These are phyloP conservation scores for Mycena albidolilacea DNA, from an alignment of 768 basidiomycete genomes.

Conservation along the genomic window DNA sequence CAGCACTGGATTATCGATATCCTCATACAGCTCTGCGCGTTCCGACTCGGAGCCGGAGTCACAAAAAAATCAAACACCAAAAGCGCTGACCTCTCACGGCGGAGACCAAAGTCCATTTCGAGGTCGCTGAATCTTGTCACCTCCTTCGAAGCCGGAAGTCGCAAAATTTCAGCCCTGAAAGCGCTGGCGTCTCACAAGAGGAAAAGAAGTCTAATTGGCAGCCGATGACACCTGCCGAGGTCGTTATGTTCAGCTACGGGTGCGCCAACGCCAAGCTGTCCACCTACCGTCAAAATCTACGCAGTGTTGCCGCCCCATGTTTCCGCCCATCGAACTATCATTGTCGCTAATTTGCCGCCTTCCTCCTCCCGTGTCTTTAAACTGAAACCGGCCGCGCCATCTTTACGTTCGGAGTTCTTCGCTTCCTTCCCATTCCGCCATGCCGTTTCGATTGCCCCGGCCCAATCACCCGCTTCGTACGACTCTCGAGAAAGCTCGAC, in stretches of 20 bases:
- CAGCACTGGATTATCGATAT: background rate
- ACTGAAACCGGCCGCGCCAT: constrained; percentile 54
- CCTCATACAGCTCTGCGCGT: background rate
- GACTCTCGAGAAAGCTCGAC: constrained; percentile 74
- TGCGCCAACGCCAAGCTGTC: background rate
- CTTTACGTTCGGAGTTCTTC: constrained; percentile 64
- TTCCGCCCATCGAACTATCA: constrained; percentile 67
- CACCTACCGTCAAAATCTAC: background rate
- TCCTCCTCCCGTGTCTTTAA: constrained; percentile 58
- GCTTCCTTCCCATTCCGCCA: constrained; percentile 61
- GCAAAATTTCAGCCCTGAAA: background rate
- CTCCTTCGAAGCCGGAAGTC: background rate
- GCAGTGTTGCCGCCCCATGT: constrained; percentile 41
- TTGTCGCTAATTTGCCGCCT: constrained; percentile 61
- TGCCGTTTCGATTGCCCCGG: constrained; percentile 70
- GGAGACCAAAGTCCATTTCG: too few species aligned
- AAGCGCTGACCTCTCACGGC: too few species aligned
- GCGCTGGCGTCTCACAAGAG: background rate
- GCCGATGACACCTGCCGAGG: too few species aligned
- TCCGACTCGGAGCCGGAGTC: background rate
- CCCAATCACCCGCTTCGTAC: constrained; percentile 86
- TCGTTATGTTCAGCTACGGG: too few species aligned
- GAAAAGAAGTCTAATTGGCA: background rate
- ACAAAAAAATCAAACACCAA: too few species aligned
- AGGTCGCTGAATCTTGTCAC: too few species aligned